Evolutionary conservation across 805 yeast species (phyloP).

Genomic region (Kuraishia capsulata): DNA sequence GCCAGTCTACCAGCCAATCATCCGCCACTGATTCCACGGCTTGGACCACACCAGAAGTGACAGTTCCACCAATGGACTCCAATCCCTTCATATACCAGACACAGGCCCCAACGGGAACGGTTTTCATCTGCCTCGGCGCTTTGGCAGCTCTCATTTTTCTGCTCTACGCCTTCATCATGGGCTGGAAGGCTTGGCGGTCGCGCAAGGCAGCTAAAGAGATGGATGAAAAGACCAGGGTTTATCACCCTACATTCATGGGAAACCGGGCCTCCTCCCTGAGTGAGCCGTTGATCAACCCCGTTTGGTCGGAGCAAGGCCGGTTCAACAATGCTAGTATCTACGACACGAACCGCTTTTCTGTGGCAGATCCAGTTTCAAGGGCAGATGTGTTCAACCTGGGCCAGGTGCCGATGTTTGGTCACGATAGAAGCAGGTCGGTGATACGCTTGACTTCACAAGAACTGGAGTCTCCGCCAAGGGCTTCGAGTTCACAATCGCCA

Average conservation of each 20-base stretch:
- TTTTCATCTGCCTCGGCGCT: constrained; percentile 74
- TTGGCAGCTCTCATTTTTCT: constrained; percentile 13
- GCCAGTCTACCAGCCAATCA: background rate
- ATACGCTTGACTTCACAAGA: background rate
- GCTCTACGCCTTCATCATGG: background rate
- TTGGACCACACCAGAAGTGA: constrained; percentile 37
- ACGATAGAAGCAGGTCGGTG: background rate
- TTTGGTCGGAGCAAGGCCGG: background rate
- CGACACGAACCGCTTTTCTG: background rate
- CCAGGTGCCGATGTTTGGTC: background rate
- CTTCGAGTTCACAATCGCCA: background rate
- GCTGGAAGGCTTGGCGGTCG: constrained; percentile 21
- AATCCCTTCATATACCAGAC: constrained; percentile 59
- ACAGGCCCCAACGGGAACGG: constrained; percentile 61
- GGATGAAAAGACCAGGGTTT: background rate
- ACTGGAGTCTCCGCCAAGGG: background rate
- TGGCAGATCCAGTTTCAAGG: background rate
- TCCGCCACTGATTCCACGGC: constrained; percentile 3
- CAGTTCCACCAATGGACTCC: constrained; percentile 46
- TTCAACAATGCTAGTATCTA: background rate
- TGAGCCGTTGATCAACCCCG: background rate
- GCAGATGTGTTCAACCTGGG: background rate
- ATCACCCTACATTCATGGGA: background rate
- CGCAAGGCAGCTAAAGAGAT: constrained; percentile 38
- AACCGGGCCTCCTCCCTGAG: constrained; percentile 1